A percentile compares a stretch with the other conserved stretches of the same genome.
Evolutionary conservation across 495 filamentous ascomycete species (phyloP).

Genomic region (Antarctomyces pellizariae): DNA sequence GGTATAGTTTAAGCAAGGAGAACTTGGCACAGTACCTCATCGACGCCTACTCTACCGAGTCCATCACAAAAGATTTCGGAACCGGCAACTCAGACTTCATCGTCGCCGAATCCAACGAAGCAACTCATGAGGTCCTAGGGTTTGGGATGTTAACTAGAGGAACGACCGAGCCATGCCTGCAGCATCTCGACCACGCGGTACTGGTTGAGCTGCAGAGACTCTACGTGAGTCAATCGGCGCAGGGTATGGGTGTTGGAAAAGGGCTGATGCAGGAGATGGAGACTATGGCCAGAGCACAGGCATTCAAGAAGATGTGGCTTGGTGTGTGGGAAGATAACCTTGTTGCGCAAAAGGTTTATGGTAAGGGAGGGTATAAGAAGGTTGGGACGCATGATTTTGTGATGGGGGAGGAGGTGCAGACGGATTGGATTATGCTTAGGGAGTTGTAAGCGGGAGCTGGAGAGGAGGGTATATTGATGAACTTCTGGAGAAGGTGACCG

Average conservation of each 20-base stretch:
- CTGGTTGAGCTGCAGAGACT: conserved; percentile 17
- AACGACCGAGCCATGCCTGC: conserved; percentile 13
- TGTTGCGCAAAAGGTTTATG: conserved; percentile 15
- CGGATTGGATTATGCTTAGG: conserved; percentile 14
- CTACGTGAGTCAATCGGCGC: conserved; percentile 15
- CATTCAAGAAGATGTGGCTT: conserved; percentile 17
- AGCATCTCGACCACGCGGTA: conserved; percentile 4
- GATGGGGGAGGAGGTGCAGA: conserved; percentile 14
- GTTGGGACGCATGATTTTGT: conserved; percentile 15
- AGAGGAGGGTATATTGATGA: no score
- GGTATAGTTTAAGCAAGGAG: conserved; percentile 12
- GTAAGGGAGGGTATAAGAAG: conserved; percentile 13
- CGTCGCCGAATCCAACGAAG: conserved; percentile 10
- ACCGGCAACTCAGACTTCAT: conserved; percentile 10
- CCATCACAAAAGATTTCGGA: conserved; percentile 11
- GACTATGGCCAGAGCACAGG: conserved; percentile 13
- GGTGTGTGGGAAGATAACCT: conserved; percentile 20
- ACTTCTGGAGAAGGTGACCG: no score
- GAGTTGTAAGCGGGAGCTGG: no score
- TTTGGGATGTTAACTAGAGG: conserved; percentile 16
- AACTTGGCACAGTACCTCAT: conserved; percentile 16
- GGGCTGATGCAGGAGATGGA: conserved; percentile 14
- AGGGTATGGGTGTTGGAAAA: conserved; percentile 15
- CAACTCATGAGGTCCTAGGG: conserved; percentile 11
- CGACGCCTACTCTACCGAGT: conserved; percentile 10